Base-by-base conservation (phyloP, 371 early-diverging fungal species). In the Rhizopus arrhizus region DNA sequence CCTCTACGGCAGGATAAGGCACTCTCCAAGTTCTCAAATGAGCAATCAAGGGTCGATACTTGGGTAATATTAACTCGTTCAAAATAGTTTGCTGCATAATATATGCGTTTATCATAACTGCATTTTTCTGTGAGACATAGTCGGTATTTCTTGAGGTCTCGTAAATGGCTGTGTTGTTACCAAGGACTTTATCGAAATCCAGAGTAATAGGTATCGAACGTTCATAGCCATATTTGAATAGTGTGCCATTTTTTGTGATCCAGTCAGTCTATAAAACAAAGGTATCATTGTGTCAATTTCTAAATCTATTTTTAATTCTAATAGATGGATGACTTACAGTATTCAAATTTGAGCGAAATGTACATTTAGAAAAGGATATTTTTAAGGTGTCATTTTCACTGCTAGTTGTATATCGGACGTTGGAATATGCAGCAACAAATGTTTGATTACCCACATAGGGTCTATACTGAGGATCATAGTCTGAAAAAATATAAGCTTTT, bases 381-480 rank as follows among this genome's bases (percentile, higher is more conserved):
- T 56, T 1, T 22, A 40, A 51, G 6, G 34, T 36, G 2, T 11
- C 33, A 45, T 31, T 47, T 0, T 16, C 31, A 8, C 12, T 7
- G 0, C 33, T 7, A 9, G 29, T 5, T 16, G 0, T 31, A 22
- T 31, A 12, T 16, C 31, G 43, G 3, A 9, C 32, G 8, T 38
- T 63, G 11, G 49, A 16, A 29, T 53, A 56, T 5, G 61, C 66
- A 15, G 61, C 36, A 15, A 73, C 60, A 61, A 73, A 66, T 4
- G 50, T 49, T 36, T 73, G 73, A 28, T 73, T 62, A 11, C 73
- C 70, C 5, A 64, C 64, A 41, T 69, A 61, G 7, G 48, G 48
- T 12, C 67, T 56, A 13, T 59, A 56, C 4, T 54, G 50, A 5
- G 70, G 57, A 50, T 61, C 52, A 42, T 59, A 66, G 5, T 15